Conservation (phyloP, 1,284 basidiomycete genomes). For the Ustilago nuda region DNA sequence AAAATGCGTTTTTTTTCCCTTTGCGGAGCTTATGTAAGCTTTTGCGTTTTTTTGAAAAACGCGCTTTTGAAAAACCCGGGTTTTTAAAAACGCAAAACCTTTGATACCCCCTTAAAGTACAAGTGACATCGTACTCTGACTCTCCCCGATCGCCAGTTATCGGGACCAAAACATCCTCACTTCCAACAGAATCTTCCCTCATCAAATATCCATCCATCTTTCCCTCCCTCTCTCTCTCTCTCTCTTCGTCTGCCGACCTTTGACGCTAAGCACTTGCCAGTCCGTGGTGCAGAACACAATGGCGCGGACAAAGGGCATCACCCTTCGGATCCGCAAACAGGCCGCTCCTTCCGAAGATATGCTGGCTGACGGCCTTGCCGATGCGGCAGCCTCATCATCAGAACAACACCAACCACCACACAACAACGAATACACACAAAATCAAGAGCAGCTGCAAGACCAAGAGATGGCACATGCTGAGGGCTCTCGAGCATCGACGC, state of each 20-base stretch:
- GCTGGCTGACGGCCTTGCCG: neutral
- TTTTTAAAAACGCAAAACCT: no score
- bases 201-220: slow-evolving; percentile 2
- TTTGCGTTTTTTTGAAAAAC: no score
- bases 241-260: neutral
- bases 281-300: slow-evolving; percentile 7
- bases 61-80: no score
- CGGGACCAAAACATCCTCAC: no score
- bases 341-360: slow-evolving; percentile 15
- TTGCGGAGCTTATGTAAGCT: no score
- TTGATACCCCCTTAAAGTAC: no score
- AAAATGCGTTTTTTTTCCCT: no score
- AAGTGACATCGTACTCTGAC: no score
- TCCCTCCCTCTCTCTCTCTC: no score
- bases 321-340: slow-evolving; percentile 41
- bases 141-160: no score
- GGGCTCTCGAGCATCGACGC: slow-evolving; percentile 5
- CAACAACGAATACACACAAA: neutral
- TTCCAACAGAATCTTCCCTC: slow-evolving; percentile 3
- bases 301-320: slow-evolving; percentile 50
- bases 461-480: slow-evolving; percentile 31
- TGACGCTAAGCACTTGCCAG: neutral
- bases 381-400: slow-evolving; percentile 1
- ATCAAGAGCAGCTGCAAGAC: slow-evolving; percentile 14
- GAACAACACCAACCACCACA: slow-evolving; percentile 1